Base-by-base conservation (phyloP, 192 early-diverging fungal genomes). In the Podochytrium sp. region DNA sequence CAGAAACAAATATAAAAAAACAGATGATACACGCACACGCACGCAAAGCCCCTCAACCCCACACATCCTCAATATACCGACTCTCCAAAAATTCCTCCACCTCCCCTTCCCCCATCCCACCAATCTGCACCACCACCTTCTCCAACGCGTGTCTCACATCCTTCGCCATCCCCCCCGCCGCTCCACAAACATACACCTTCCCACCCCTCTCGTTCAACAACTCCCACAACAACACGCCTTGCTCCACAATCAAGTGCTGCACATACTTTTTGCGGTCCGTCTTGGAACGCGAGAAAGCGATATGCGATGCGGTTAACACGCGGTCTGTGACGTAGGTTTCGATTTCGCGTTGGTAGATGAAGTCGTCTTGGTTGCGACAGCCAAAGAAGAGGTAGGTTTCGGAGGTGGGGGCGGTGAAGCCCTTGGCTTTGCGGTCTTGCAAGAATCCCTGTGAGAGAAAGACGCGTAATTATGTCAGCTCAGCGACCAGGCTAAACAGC, bases 331-430 rank as follows among this genome's bases (percentile, higher is more conserved):
- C 66, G 63, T 84, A 81, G 27, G 35, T 56, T 60, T 86, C 71
- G 55, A 93, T 79, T 67, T 92, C 85, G 0, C 77, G 40, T 33
- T 78, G 69, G 80, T 91, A 95, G 51, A 95, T 63, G 71, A 81
- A 91, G 62, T 80, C 79, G 62, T 57, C 74, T 29, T 96, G 92
- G 70, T 83, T 84, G 16, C 94, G 83, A 71, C 91, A 95, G 6
- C 95, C 95, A 81, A 91, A 94, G 68, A 93, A 92, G 39, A 96
- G 80, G 80, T 84, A 85, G 47, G 86, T 86, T 29, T 84, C 14
- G 42, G 71, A 2, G 76, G 77, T 29, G 66, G 53, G 76, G 38
- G 37, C 49, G 25, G 56, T 37, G 47, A 49, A 51, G 34, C 34
- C 37, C 51, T n/a, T 55, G 6, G 60, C 51, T 27, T 88, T 85